phyloP scores from a whole-genome alignment of 1,139 yeast species.

The Candida labiduridarum region DNA sequence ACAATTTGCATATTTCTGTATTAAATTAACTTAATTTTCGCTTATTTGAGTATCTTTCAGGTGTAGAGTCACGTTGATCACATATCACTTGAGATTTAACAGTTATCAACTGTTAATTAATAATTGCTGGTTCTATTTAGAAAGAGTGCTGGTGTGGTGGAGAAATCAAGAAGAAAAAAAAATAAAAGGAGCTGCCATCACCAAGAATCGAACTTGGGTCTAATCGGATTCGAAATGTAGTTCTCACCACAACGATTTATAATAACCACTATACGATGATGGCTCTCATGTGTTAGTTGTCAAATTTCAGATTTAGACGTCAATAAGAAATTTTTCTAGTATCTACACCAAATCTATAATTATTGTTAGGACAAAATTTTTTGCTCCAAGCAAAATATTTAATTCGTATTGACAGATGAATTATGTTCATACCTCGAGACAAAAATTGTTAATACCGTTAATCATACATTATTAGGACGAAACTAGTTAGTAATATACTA shows the following conservation, averaged over 20 bases:
- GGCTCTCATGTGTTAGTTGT: neutral
- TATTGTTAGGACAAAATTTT: neutral
- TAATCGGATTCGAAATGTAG: neutral
- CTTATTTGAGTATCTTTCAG: neutral
- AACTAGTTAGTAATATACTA: too few relatives aligned
- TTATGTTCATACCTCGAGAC: too few relatives aligned
- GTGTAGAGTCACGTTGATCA: too few relatives aligned
- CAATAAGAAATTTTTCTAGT: too few relatives aligned
- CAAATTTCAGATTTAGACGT: neutral
- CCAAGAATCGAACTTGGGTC: constrained; percentile 2
- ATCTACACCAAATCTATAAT: neutral
- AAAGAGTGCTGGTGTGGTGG: too few relatives aligned
- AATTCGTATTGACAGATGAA: too few relatives aligned
- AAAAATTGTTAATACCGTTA: too few relatives aligned
- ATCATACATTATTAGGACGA: too few relatives aligned
- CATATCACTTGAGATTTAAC: too few relatives aligned
- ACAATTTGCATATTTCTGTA: neutral
- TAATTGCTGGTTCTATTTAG: too few relatives aligned
- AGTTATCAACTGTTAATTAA: too few relatives aligned
- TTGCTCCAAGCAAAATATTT: too few relatives aligned
- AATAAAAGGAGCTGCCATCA: neutral
- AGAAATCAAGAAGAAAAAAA: neutral
- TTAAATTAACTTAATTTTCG: neutral
- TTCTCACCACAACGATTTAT: neutral
- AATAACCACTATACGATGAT: constrained; percentile 1